Conservation (phyloP, 192 early-diverging fungal species). For the Entomortierella beljakovae region DNA sequence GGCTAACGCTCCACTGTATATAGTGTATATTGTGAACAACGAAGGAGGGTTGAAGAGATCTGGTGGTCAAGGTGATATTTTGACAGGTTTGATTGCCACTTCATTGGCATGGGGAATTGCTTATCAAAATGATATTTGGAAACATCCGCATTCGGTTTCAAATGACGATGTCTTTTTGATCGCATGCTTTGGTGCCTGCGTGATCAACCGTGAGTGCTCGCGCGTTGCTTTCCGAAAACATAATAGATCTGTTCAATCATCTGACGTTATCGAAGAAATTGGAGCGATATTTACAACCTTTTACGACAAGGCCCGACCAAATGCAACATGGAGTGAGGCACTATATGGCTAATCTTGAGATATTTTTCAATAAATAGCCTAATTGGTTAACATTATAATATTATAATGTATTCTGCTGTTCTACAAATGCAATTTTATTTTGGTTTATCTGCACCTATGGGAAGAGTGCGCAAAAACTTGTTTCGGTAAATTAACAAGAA, state of each 20-base stretch:
- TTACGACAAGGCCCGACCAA: conserved; percentile 20
- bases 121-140: conserved; percentile 70
- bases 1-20: neutral
- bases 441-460: no score
- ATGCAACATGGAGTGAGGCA: conserved; percentile 19
- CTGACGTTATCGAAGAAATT: conserved; percentile 71
- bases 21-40: conserved; percentile 70
- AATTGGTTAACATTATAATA: no score
- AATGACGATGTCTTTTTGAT: conserved; percentile 57
- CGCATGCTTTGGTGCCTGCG: conserved; percentile 76
- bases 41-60: conserved; percentile 85
- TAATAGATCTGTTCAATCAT: conserved; percentile 69
- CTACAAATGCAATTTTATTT: no score
- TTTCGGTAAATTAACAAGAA: no score
- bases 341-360: conserved; percentile 8
- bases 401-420: no score
- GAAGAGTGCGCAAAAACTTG: no score
- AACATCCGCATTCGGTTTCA: conserved; percentile 54
- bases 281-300: conserved; percentile 55
- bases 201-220: conserved; percentile 63
- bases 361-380: neutral
- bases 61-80: conserved; percentile 96
- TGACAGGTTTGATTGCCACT: conserved; percentile 85
- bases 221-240: conserved; percentile 69
- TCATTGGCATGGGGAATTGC: conserved; percentile 89